Conservation (phyloP, 352 stramenopile genomes). For the Globisporangium parvum region DNA sequence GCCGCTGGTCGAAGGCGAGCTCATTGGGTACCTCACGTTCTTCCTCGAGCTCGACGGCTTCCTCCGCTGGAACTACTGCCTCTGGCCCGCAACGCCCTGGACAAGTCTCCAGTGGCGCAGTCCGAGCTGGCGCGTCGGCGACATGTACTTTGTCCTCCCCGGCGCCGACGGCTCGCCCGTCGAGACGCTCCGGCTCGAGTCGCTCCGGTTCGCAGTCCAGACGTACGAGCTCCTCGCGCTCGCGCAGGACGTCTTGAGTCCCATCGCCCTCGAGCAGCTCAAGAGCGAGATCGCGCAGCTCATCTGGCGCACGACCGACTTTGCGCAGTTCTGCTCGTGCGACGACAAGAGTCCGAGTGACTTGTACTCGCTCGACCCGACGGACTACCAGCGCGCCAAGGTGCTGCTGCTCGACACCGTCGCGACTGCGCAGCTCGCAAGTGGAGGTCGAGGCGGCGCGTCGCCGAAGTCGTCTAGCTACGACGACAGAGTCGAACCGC, state of each 20-base stretch:
- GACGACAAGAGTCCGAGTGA: slow-evolving; percentile 26
- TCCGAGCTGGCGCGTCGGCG: slow-evolving; percentile 61
- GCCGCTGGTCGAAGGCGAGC: slow-evolving; percentile 59
- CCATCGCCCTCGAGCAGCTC: slow-evolving; percentile 44
- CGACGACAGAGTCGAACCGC: not conserved
- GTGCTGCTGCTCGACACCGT: slow-evolving; percentile 60
- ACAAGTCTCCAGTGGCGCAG: slow-evolving; percentile 54
- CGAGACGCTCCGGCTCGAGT: slow-evolving; percentile 67
- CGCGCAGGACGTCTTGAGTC: slow-evolving; percentile 27
- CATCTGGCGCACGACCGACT: slow-evolving; percentile 54
- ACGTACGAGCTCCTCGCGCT: slow-evolving; percentile 56
- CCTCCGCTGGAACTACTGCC: slow-evolving; percentile 77
- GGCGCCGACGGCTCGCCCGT: slow-evolving; percentile 52
- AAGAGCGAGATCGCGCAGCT: slow-evolving; percentile 45
- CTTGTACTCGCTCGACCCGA: slow-evolving; percentile 64
- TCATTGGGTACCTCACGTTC: slow-evolving; percentile 71
- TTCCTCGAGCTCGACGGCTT: slow-evolving; percentile 78
- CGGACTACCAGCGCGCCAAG: slow-evolving; percentile 58
- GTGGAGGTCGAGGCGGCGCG: not conserved
- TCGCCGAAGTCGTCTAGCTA: not conserved
- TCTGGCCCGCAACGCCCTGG: slow-evolving; percentile 62
- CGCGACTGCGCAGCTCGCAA: slow-evolving; percentile 16
- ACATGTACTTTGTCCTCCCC: slow-evolving; percentile 83
- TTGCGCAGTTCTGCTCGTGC: slow-evolving; percentile 38
- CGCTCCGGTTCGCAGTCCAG: slow-evolving; percentile 61